Evolutionary conservation across 2,329 filamentous ascomycete species (phyloP).

Genomic region (Sporothrix globosa): DNA sequence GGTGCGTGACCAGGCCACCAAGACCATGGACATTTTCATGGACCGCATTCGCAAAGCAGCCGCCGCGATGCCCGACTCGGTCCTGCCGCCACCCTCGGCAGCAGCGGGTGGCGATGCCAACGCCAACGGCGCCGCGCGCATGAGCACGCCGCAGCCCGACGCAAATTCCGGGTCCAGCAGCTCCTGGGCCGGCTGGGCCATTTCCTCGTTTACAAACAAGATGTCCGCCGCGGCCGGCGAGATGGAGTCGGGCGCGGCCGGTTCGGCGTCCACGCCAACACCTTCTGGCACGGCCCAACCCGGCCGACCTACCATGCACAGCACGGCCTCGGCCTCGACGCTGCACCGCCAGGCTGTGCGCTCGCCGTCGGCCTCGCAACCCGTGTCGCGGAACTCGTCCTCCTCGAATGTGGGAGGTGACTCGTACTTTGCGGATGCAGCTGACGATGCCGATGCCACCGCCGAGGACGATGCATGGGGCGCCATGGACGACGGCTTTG

Average conservation of each 20-base stretch:
- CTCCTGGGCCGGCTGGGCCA: constrained; percentile 93
- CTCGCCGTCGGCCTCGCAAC: constrained; percentile 52
- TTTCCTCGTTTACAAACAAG: constrained; percentile 98
- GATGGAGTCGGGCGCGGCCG: constrained; percentile 61
- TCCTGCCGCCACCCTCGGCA: constrained; percentile 65
- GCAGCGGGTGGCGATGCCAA: constrained; percentile 38
- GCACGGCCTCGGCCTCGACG: constrained; percentile 58
- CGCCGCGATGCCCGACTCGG: constrained; percentile 76
- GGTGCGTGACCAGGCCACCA: constrained; percentile 86
- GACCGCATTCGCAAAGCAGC: constrained; percentile 79
- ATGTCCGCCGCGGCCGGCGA: constrained; percentile 81
- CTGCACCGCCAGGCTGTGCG: constrained; percentile 64
- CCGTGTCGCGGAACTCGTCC: constrained; percentile 54
- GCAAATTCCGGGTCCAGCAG: constrained; percentile 51
- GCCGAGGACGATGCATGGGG: constrained; percentile 77
- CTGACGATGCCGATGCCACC: constrained; percentile 62
- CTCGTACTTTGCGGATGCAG: constrained; percentile 59
- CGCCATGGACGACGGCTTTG: constrained; percentile 61
- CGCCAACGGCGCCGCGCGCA: constrained; percentile 64
- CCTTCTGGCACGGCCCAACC: neutral
- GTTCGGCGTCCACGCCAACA: constrained; percentile 38
- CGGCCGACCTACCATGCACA: constrained; percentile 48
- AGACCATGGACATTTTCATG: constrained; percentile 85
- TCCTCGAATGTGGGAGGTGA: constrained; percentile 45
- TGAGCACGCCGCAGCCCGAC: constrained; percentile 72